Conservation (phyloP, 495 filamentous ascomycete genomes). For the Daldinia bambusicola region DNA sequence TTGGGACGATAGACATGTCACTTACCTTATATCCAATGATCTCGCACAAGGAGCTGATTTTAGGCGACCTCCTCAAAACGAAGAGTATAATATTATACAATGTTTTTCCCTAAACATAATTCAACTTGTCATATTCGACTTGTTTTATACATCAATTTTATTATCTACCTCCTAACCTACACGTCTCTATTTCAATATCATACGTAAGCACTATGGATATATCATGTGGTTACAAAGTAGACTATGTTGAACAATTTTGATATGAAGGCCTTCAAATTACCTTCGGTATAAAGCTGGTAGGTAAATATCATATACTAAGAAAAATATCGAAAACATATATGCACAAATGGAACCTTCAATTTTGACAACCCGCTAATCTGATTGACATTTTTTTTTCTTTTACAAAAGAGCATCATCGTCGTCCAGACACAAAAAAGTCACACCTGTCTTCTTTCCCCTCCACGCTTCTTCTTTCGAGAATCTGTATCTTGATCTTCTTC, state of each 20-base stretch:
- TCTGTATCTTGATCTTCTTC: too few species aligned
- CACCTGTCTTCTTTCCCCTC: conserved; percentile 9
- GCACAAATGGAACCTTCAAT: conserved; percentile 44
- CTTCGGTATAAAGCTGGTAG: background rate
- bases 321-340: conserved; percentile 18
- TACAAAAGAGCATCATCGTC: conserved; percentile 46
- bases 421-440: conserved; percentile 28
- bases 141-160: background rate
- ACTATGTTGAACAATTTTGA: background rate
- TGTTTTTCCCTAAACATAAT: background rate
- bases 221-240: background rate
- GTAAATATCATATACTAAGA: background rate
- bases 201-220: background rate
- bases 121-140: background rate
- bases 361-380: conserved; percentile 42
- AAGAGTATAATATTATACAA: conserved; percentile 1
- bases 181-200: too few species aligned
- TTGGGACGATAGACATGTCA: background rate
- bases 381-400: conserved; percentile 3
- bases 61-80: background rate
- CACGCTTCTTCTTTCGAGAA: background rate
- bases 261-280: background rate
- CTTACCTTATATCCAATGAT: background rate
- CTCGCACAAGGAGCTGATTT: background rate
- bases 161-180: too few species aligned